phyloP scores from a whole-genome alignment of 768 basidiomycete species.

The Psilocybe sp. region DNA sequence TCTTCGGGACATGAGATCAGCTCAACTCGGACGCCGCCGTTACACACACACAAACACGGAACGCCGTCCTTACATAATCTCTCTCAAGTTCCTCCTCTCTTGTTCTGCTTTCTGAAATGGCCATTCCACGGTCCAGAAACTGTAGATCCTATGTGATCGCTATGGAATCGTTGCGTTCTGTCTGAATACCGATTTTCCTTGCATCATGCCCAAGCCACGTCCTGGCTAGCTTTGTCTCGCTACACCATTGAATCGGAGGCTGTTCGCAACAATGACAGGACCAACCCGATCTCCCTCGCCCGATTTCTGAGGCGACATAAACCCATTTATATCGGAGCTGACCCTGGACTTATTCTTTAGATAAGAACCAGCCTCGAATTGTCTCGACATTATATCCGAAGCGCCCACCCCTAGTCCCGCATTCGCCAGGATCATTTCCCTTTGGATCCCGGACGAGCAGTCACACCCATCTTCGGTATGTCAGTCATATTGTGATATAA shows the following conservation, averaged over 20 bases:
- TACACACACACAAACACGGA: no score
- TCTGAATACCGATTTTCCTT: slow-evolving; percentile 10
- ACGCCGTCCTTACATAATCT: no score
- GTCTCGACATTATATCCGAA: slow-evolving; percentile 18
- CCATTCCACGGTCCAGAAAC: neutral
- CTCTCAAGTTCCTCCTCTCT: no score
- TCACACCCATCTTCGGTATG: slow-evolving; percentile 18
- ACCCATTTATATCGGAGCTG: slow-evolving; percentile 24
- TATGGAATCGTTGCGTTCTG: neutral
- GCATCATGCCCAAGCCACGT: slow-evolving; percentile 25
- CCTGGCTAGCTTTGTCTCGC: slow-evolving; percentile 20
- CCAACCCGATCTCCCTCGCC: slow-evolving; percentile 31
- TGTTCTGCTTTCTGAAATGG: neutral
- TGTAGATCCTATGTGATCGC: slow-evolving; percentile 3
- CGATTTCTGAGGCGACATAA: slow-evolving; percentile 21
- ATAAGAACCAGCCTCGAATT: slow-evolving; percentile 25
- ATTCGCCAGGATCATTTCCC: neutral
- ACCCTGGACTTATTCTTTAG: slow-evolving; percentile 27
- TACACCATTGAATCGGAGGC: slow-evolving; percentile 31
- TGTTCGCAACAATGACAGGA: slow-evolving; percentile 26
- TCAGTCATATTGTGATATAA: slow-evolving; percentile 14
- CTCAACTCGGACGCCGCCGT: no score
- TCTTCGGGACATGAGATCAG: no score
- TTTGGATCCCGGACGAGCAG: slow-evolving; percentile 19
- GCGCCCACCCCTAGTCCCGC: slow-evolving; percentile 17